Percentiles rank a stretch among this genome's conserved stretches.
Evolutionary conservation across 495 filamentous ascomycete species (phyloP).

Genomic region (Poronia punctata): DNA sequence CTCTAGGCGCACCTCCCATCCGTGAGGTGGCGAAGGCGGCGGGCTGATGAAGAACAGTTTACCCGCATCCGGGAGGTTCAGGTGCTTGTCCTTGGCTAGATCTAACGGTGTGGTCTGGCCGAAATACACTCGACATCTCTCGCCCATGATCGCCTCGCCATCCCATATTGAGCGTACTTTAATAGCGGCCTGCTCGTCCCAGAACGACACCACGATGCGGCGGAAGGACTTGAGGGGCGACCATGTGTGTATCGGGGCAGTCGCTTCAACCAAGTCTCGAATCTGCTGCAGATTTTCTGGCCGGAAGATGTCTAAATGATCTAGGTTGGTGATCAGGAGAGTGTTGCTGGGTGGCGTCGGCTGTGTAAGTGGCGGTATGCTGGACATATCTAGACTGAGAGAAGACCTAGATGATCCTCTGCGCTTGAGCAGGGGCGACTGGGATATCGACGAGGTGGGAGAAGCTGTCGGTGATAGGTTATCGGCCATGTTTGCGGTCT

Average conservation of each 20-base stretch:
- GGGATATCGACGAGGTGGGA: conserved; percentile 21
- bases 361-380: conserved; percentile 66
- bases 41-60: conserved; percentile 98
- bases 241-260: conserved; percentile 75
- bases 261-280: conserved; percentile 58
- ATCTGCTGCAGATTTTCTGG: conserved; percentile 68
- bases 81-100: conserved; percentile 52
- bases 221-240: conserved; percentile 87
- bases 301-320: conserved; percentile 70
- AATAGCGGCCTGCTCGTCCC: conserved; percentile 64
- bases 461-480: conserved; percentile 26
- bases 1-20: conserved; percentile 86
- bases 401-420: conserved; percentile 39
- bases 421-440: conserved; percentile 16
- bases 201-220: conserved; percentile 87
- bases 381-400: conserved; percentile 77
- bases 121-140: conserved; percentile 78
- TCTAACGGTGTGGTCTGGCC: conserved; percentile 63
- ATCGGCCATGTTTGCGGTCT: conserved; percentile 16
- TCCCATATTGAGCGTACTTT: conserved; percentile 64
- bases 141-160: conserved; percentile 59
- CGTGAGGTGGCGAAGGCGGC: conserved; percentile 83
- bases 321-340: conserved; percentile 85
- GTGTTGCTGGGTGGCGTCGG: conserved; percentile 88
- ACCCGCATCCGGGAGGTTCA: conserved; percentile 73